Percentiles rank a stretch among this genome's conserved stretches.
phyloP scores from a whole-genome alignment of 1,284 basidiomycete species.

The Irpex sp. region DNA sequence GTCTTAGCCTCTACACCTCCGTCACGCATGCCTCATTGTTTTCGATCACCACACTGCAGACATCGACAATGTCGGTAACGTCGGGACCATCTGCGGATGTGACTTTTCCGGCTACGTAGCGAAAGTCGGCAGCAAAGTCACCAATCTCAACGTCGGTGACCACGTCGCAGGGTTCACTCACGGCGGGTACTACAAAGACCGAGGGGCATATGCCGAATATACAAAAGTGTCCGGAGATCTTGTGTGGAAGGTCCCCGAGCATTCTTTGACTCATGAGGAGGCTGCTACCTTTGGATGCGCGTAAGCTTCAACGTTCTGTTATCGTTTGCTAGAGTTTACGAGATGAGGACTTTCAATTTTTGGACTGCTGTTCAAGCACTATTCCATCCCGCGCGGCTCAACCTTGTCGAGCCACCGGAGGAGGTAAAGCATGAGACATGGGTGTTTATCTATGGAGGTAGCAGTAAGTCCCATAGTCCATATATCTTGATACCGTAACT shows the following conservation, averaged over 20 bases:
- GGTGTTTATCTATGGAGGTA: constrained; percentile 21
- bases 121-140: constrained; percentile 20
- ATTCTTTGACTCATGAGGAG: constrained; percentile 20
- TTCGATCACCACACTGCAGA: neutral
- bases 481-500: neutral
- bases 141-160: constrained; percentile 18
- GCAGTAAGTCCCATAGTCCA: constrained; percentile 17
- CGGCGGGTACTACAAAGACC: constrained; percentile 21
- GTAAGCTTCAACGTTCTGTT: constrained; percentile 15
- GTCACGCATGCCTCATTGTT: neutral
- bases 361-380: neutral
- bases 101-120: constrained; percentile 25
- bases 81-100: constrained; percentile 22
- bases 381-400: neutral
- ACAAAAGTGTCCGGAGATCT: constrained; percentile 28
- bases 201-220: constrained; percentile 40
- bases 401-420: neutral
- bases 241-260: constrained; percentile 30
- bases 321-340: constrained; percentile 13
- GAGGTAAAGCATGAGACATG: neutral
- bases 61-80: neutral
- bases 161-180: constrained; percentile 23
- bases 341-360: neutral
- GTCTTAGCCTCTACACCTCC: neutral
- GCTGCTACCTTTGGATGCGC: constrained; percentile 37